phyloP scores from a whole-genome alignment of 257 asterid genomes.

The Przewalskia tangutica region DNA sequence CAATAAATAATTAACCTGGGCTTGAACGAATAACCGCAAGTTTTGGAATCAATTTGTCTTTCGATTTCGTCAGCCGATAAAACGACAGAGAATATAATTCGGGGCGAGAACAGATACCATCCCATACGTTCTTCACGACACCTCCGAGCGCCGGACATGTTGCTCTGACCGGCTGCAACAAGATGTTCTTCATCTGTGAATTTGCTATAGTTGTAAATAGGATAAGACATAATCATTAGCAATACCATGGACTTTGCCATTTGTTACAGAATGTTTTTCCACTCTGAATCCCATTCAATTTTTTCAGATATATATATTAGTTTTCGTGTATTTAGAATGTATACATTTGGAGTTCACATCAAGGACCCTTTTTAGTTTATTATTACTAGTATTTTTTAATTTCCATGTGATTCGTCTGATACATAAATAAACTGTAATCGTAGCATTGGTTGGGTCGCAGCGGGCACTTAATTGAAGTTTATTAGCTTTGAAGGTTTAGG shows the following conservation, averaged over 20 bases:
- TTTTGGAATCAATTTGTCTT: too few relatives aligned
- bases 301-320: not conserved
- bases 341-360: not conserved
- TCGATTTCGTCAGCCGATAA: too few relatives aligned
- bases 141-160: slow-evolving; percentile 24
- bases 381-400: not conserved
- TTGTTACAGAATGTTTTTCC: not conserved
- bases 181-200: not conserved
- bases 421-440: not conserved
- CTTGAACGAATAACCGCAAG: too few relatives aligned
- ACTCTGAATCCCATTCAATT: not conserved
- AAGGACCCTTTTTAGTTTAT: not conserved
- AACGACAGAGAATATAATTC: too few relatives aligned
- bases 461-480: not conserved
- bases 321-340: not conserved
- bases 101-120: too few relatives aligned
- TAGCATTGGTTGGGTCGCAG: not conserved
- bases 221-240: not conserved
- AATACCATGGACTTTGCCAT: not conserved
- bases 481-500: not conserved
- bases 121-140: slow-evolving; percentile 11
- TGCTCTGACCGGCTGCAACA: slow-evolving; percentile 22
- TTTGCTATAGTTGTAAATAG: not conserved
- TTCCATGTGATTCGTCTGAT: not conserved
- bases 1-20: too few relatives aligned